Evolutionary conservation across 2,329 filamentous ascomycete genomes (phyloP).

Genomic region (Aspergillus aculeatinus): DNA sequence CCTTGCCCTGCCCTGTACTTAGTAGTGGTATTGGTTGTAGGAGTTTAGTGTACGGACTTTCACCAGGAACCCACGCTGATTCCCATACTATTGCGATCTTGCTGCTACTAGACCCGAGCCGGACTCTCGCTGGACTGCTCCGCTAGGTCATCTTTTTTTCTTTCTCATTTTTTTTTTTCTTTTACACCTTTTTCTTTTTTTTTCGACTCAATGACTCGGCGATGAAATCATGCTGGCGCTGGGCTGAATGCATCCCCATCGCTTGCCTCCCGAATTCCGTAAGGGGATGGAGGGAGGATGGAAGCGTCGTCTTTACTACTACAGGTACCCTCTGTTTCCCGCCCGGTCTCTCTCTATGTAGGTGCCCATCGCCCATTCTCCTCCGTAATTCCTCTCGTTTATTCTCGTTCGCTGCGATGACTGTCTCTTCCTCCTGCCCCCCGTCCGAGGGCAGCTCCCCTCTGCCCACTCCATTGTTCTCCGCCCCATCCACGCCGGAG

Average conservation of each 20-base stretch:
- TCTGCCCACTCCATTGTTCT: constrained; percentile 5
- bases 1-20: not conserved
- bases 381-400: not conserved
- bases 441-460: constrained; percentile 7
- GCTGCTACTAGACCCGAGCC: not conserved
- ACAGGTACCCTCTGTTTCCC: not conserved
- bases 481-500: constrained; percentile 11
- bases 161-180: too few relatives aligned
- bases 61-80: not conserved
- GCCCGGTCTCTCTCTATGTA: not conserved
- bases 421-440: not conserved
- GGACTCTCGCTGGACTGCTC: not conserved
- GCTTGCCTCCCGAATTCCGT: not conserved
- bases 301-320: not conserved
- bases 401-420: constrained; percentile 1
- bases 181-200: too few relatives aligned
- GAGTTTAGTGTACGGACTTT: too few relatives aligned
- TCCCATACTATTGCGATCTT: not conserved
- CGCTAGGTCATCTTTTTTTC: not conserved
- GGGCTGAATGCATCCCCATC: not conserved
- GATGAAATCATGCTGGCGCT: not conserved
- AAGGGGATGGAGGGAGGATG: not conserved
- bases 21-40: not conserved
- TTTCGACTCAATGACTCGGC: not conserved
- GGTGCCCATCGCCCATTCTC: not conserved